phyloP scores from a whole-genome alignment of 768 basidiomycete genomes.

The Naematelia aurantialba region DNA sequence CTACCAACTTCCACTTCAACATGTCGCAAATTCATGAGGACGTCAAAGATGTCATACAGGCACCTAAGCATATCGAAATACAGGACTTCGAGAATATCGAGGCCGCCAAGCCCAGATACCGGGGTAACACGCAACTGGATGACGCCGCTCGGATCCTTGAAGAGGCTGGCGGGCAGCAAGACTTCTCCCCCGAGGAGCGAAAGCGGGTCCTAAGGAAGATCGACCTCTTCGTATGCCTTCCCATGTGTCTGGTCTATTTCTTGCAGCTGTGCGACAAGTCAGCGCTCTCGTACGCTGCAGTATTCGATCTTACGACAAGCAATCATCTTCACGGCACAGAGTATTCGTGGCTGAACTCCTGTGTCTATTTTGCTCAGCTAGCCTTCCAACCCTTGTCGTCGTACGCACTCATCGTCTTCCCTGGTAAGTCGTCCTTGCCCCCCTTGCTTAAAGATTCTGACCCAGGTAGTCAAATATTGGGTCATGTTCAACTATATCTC shows the following conservation, averaged over 20 bases:
- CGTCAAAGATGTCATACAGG: too few species aligned
- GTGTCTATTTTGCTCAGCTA: constrained; percentile 23
- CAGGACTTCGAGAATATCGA: too few species aligned
- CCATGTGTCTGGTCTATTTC: constrained; percentile 30
- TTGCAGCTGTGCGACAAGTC: constrained; percentile 21
- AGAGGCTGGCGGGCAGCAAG: constrained; percentile 26
- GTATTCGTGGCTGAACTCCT: constrained; percentile 52
- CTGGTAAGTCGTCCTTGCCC: too few species aligned
- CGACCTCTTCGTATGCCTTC: constrained; percentile 28
- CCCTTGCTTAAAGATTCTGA: too few species aligned
- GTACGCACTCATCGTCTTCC: constrained; percentile 35
- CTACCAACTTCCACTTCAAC: too few species aligned
- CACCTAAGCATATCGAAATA: too few species aligned
- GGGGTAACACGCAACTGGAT: constrained; percentile 18
- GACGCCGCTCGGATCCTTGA: constrained; percentile 14
- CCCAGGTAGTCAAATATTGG: constrained; percentile 31
- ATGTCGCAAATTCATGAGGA: too few species aligned
- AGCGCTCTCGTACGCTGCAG: constrained; percentile 31
- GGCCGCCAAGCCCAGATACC: too few species aligned
- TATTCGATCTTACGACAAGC: constrained; percentile 51
- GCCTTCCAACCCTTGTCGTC: constrained; percentile 30
- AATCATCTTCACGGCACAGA: constrained; percentile 46
- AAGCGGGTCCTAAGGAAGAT: constrained; percentile 33
- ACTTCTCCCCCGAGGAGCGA: constrained; percentile 24
- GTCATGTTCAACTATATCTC: constrained; percentile 6